Evolutionary conservation across 176 grass and related monocot species (phyloP).

Genomic region (Pharus latifolius): DNA sequence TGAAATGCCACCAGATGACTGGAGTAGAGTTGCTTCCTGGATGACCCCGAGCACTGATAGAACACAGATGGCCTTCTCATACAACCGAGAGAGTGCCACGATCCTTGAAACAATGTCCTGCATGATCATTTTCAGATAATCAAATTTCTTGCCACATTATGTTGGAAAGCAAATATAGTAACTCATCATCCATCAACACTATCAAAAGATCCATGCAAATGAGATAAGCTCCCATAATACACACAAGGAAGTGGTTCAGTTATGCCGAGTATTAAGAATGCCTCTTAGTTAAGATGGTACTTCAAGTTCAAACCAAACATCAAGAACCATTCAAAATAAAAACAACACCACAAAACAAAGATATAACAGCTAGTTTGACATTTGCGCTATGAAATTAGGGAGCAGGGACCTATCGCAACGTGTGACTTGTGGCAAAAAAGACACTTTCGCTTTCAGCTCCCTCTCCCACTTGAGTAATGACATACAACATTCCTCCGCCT

Average conservation of each 20-base stretch:
- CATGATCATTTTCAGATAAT: background rate
- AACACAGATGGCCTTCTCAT: constrained; percentile 14
- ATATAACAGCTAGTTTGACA: too few species aligned
- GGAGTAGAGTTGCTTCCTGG: constrained; percentile 24
- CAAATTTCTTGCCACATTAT: background rate
- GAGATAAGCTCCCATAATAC: background rate
- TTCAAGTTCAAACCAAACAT: too few species aligned
- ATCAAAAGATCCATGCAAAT: background rate
- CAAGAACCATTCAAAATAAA: too few species aligned
- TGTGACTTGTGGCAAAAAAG: background rate
- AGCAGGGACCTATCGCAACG: background rate
- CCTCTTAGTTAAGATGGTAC: too few species aligned
- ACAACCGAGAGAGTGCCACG: background rate
- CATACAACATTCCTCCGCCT: background rate
- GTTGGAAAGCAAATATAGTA: background rate
- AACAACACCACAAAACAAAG: too few species aligned
- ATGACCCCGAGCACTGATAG: constrained; percentile 25
- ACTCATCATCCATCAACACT: background rate
- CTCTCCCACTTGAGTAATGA: background rate
- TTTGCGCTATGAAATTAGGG: too few species aligned
- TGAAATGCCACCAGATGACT: constrained; percentile 14
- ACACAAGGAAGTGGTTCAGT: background rate
- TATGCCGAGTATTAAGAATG: too few species aligned
- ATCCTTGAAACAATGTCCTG: constrained; percentile 33
- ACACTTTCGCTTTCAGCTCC: background rate